A percentile compares a stretch with the other conserved stretches of the same genome.
Conservation (phyloP, 2,329 filamentous ascomycete species). For the Polytolypa hystricis region DNA sequence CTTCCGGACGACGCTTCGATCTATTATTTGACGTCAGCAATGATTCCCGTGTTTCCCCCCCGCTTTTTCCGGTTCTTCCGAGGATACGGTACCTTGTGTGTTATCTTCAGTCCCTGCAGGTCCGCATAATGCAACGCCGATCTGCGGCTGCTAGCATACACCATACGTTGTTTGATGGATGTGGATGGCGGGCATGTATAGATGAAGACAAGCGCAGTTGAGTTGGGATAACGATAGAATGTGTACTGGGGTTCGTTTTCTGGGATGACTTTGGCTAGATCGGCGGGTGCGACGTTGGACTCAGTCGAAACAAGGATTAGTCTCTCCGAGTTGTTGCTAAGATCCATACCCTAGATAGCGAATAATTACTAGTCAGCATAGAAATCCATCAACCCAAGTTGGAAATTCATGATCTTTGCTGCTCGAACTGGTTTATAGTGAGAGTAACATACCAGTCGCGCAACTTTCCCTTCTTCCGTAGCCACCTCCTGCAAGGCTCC, state of each 20-base stretch:
- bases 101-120: slow-evolving; percentile 45
- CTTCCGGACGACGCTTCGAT: slow-evolving; percentile 50
- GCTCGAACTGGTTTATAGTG: slow-evolving; percentile 5
- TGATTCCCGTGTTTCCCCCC: too few relatives aligned
- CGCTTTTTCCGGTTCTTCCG: too few relatives aligned
- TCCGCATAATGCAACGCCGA: slow-evolving; percentile 45
- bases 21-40: too few relatives aligned
- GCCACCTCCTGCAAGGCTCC: slow-evolving; percentile 35
- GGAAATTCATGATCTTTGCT: slow-evolving; percentile 3
- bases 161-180: slow-evolving; percentile 55
- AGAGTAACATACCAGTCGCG: slow-evolving; percentile 35
- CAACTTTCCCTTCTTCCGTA: slow-evolving; percentile 33
- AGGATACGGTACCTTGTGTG: slow-evolving; percentile 39
- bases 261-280: slow-evolving; percentile 40
- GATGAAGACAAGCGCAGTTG: slow-evolving; percentile 45
- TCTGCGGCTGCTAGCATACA: slow-evolving; percentile 49
- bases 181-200: slow-evolving; percentile 52
- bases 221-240: slow-evolving; percentile 46
- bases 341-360: slow-evolving; percentile 27
- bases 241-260: slow-evolving; percentile 47
- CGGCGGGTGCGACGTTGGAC: slow-evolving; percentile 31
- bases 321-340: slow-evolving; percentile 44
- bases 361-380: slow-evolving; percentile 15
- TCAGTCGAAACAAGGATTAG: slow-evolving; percentile 41
- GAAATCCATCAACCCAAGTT: slow-evolving; percentile 5